Percentiles rank a stretch among this genome's conserved stretches.
Evolutionary conservation across 345 rosid species (phyloP).

Genomic region (Corchorus olitorius): DNA sequence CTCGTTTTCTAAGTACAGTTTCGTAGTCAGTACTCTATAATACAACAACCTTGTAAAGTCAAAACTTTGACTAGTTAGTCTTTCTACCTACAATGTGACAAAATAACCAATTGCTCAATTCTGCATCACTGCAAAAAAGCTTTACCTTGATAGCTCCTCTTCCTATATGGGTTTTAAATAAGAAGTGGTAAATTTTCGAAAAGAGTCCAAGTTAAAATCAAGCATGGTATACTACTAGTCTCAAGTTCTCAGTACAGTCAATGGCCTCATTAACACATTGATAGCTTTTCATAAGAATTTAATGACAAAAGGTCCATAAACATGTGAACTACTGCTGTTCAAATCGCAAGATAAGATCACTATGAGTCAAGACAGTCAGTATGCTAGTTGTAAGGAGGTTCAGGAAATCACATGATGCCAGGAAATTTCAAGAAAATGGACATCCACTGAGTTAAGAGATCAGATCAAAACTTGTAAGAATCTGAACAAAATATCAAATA

Average conservation of each 20-base stretch:
- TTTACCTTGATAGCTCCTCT: slow-evolving; percentile 28
- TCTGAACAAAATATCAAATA: neutral
- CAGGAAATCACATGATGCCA: neutral
- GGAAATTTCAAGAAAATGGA: neutral
- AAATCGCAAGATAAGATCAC: neutral
- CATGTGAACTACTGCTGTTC: neutral
- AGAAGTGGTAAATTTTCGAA: slow-evolving; percentile 7
- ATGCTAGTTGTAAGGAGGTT: neutral
- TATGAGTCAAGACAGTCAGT: neutral
- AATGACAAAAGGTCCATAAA: neutral
- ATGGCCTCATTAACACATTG: neutral
- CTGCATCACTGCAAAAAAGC: slow-evolving; percentile 31
- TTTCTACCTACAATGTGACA: slow-evolving; percentile 16
- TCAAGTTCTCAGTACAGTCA: slow-evolving; percentile 6
- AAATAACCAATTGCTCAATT: slow-evolving; percentile 18
- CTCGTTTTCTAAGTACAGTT: slow-evolving; percentile 2
- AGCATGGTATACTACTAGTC: neutral
- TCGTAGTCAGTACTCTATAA: slow-evolving; percentile 3
- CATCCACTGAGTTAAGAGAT: neutral
- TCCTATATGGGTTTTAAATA: slow-evolving; percentile 10
- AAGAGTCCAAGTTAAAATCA: slow-evolving; percentile 23
- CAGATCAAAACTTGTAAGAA: neutral
- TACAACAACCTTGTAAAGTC: slow-evolving; percentile 12
- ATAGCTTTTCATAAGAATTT: neutral
- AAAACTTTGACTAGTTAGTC: slow-evolving; percentile 31